Conservation (phyloP, 2,329 filamentous ascomycete genomes). For the Pyrenophora teres region DNA sequence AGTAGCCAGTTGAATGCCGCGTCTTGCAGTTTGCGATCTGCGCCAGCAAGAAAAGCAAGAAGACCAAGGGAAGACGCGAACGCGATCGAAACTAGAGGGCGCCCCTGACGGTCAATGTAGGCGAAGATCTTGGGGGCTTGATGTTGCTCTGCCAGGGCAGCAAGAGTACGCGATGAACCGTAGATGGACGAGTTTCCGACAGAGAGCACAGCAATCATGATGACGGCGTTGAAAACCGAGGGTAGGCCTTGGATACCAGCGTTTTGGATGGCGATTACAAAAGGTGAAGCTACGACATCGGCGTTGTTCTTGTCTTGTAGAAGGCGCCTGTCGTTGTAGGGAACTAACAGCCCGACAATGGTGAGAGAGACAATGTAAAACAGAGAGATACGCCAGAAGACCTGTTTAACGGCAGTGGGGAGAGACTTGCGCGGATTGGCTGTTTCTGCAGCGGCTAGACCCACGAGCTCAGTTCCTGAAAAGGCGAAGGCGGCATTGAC, state of each 20-base stretch:
- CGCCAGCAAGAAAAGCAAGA: slow-evolving; percentile 62
- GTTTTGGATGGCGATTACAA: slow-evolving; percentile 88
- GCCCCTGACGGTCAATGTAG: slow-evolving; percentile 66
- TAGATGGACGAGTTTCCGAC: slow-evolving; percentile 93
- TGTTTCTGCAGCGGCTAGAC: slow-evolving; percentile 78
- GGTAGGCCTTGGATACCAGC: slow-evolving; percentile 81
- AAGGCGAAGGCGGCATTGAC: slow-evolving; percentile 78
- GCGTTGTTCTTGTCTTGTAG: slow-evolving; percentile 62
- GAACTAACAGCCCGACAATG: slow-evolving; percentile 81
- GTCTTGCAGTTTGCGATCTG: slow-evolving; percentile 43
- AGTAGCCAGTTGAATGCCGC: slow-evolving; percentile 68
- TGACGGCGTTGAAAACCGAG: slow-evolving; percentile 93
- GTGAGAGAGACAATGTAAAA: slow-evolving; percentile 87
- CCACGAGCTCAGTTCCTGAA: slow-evolving; percentile 76
- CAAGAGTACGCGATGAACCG: slow-evolving; percentile 86
- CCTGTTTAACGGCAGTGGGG: slow-evolving; percentile 89
- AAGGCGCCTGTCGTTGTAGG: slow-evolving; percentile 69
- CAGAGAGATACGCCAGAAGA: slow-evolving; percentile 77
- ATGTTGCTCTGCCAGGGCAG: slow-evolving; percentile 81
- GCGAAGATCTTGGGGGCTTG: slow-evolving; percentile 62
- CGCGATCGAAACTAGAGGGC: slow-evolving; percentile 61
- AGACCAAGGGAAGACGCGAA: slow-evolving; percentile 63
- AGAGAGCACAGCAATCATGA: slow-evolving; percentile 85
- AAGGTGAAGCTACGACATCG: slow-evolving; percentile 79
- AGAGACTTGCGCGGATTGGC: slow-evolving; percentile 81